phyloP scores from a whole-genome alignment of 306 rosid genomes.

The barrel medic (Medicago truncatula) region MtrunA17r5.0-ANR NC_053049.1:37499501-37500000 shows the following conservation, averaged over 20 bases:
- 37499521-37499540: slow-evolving; percentile 46
- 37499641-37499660: slow-evolving; percentile 59
- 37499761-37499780: slow-evolving; percentile 52
- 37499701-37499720: slow-evolving; percentile 53
- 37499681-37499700: slow-evolving; percentile 24
- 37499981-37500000: background rate
- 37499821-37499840: slow-evolving; percentile 63
- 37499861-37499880: background rate
- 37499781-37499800: slow-evolving; percentile 46
- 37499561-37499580: slow-evolving; percentile 67
- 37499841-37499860: slow-evolving; percentile 47
- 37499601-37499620: slow-evolving; percentile 43
- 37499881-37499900: slow-evolving; percentile 14
- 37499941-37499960: background rate
- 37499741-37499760: slow-evolving; percentile 50
- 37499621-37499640: background rate
- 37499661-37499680: slow-evolving; percentile 31
- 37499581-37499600: slow-evolving; percentile 53
- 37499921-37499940: background rate
- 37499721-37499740: slow-evolving; percentile 55
- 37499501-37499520: background rate
- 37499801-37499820: slow-evolving; percentile 14
- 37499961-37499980: background rate
- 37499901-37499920: slow-evolving; percentile 4
- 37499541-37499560: slow-evolving; percentile 62